Evolutionary conservation across 257 asterid genomes (phyloP), one percentile per base, ranked within the genome.

Genomic region (Lavandula angustifolia): DNA sequence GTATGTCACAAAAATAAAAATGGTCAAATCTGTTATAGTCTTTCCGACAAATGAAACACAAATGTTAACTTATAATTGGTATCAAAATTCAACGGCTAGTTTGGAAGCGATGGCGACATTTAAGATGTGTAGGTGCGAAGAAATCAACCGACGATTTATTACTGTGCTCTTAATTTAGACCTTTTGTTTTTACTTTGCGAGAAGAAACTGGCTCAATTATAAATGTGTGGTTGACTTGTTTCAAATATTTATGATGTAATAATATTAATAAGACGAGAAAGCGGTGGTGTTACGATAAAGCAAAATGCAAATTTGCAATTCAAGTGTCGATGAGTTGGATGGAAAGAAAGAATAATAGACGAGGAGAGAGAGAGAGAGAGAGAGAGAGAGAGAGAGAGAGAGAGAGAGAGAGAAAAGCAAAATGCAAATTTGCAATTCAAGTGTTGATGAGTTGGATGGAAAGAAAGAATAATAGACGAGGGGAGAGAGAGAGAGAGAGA

Each of bases 321-420:
- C 43, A 38, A 38, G 43, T 4, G 32, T 50, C 55, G 0, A 18
- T 27, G 32, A 52, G 58, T n/a, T n/a, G n/a, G n/a, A n/a, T 22
- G 22, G 50, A 50, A 33, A 4, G 6, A 2, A 22, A 22, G 27
- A 22, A 22, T 22, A 22, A 22, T 22, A 22, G 27, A 22, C 27
- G 27, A 22, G 27, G 27, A 22, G 27, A 22, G 27, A 22, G 27
- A 22, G 32, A 27, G 43, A 8, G 34, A 2, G 62, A 53, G 16
- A 22, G 29, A 54, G 14, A 55, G 64, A 64, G 32, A 27, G 43
- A 5, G 34, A 2, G 70, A 53, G 16, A 22, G 13, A 54, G 14
- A n/a, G n/a, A n/a, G n/a, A n/a, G n/a, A n/a, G n/a, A n/a, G n/a
- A n/a, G n/a, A n/a, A 22, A 22, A 22, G 27, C 27, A 22, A 22